Percentiles rank a stretch among this genome's conserved stretches.
These are phyloP conservation scores for Straminergon stramineum DNA, from an alignment of 225 moss, liverwort and hornwort genomes.

Conservation along the genomic window DNA sequence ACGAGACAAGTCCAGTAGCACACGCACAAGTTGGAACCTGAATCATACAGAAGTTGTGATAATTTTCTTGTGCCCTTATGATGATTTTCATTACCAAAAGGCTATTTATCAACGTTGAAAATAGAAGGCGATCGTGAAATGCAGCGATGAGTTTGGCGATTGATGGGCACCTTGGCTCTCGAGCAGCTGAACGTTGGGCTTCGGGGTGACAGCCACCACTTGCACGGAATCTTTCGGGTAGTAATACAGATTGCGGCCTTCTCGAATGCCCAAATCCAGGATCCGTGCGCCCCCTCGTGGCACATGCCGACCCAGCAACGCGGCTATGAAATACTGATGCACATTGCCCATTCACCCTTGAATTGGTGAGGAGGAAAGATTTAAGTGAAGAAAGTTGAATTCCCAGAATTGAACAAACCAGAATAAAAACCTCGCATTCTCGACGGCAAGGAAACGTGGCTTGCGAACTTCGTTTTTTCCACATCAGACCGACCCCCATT, in stretches of 20 bases:
- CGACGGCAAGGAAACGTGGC: neutral
- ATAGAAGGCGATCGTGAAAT: neutral
- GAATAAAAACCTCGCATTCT: neutral
- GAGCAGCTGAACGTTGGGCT: slow-evolving; percentile 60
- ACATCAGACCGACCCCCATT: neutral
- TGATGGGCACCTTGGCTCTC: slow-evolving; percentile 70
- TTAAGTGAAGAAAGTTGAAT: neutral
- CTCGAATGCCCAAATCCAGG: slow-evolving; percentile 77
- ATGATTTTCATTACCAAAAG: neutral
- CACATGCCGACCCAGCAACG: slow-evolving; percentile 85
- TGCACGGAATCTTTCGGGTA: slow-evolving; percentile 85
- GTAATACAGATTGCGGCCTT: slow-evolving; percentile 94
- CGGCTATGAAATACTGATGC: slow-evolving; percentile 88
- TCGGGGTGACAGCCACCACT: slow-evolving; percentile 68
- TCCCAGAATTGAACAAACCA: neutral
- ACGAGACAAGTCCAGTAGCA: neutral
- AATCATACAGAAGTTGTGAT: neutral
- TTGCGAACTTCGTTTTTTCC: neutral
- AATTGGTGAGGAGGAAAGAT: neutral
- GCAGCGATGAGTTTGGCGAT: neutral
- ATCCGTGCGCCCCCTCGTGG: slow-evolving; percentile 80
- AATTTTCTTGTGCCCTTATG: neutral
- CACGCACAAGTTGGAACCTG: neutral
- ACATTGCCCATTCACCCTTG: neutral
- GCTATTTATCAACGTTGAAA: neutral